Percentiles rank a stretch among this genome's conserved stretches.
Conservation (phyloP, 257 asterid species). For the Capsicum chinense region DNA sequence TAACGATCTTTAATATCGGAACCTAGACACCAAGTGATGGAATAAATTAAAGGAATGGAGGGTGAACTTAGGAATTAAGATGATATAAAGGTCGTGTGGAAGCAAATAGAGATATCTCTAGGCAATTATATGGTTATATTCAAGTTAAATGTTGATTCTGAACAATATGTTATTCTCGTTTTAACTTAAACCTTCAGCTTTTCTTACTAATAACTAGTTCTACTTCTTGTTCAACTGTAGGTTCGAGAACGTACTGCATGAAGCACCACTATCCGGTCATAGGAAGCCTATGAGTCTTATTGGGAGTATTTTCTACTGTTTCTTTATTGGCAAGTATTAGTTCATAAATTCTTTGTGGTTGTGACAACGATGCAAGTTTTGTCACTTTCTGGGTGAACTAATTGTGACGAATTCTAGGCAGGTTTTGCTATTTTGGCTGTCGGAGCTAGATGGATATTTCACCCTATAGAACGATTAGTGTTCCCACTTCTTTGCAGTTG, state of each 20-base stretch:
- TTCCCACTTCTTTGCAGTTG: slow-evolving; percentile 84
- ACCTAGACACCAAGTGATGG: neutral
- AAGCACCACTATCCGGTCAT: slow-evolving; percentile 93
- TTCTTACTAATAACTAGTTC: slow-evolving; percentile 11
- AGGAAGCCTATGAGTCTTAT: slow-evolving; percentile 77
- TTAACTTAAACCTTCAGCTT: neutral
- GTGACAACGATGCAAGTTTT: slow-evolving; percentile 21
- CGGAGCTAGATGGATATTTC: slow-evolving; percentile 79
- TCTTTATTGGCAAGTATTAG: slow-evolving; percentile 75
- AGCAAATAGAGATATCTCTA: neutral
- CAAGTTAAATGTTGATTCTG: neutral
- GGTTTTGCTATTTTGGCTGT: slow-evolving; percentile 91
- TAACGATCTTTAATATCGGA: neutral
- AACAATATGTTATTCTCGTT: neutral
- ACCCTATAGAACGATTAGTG: slow-evolving; percentile 51
- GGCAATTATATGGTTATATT: neutral
- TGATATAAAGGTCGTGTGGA: neutral
- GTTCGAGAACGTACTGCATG: slow-evolving; percentile 90
- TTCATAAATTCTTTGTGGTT: slow-evolving; percentile 15
- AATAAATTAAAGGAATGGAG: neutral
- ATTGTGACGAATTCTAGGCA: slow-evolving; percentile 72
- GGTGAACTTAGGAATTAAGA: neutral
- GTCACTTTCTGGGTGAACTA: slow-evolving; percentile 36
- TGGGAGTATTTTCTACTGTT: slow-evolving; percentile 81
- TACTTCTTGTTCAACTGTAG: slow-evolving; percentile 48